phyloP scores from a whole-genome alignment of 2,329 filamentous ascomycete genomes.

The Fusarium virguliforme region DNA sequence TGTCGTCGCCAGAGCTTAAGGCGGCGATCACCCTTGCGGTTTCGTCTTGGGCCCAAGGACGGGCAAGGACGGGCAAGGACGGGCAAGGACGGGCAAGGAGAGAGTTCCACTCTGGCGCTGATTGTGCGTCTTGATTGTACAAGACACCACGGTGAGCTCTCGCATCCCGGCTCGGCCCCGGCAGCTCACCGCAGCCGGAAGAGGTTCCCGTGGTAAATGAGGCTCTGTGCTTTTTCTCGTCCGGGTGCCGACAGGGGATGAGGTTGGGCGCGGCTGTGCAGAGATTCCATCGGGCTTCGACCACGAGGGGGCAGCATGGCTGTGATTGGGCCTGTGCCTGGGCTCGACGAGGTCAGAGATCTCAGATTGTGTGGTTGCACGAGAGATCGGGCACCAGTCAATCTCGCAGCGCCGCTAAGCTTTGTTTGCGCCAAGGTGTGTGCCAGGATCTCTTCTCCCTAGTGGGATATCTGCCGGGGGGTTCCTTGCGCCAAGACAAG shows the following conservation, averaged over 20 bases:
- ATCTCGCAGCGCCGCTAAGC: slow-evolving; percentile 37
- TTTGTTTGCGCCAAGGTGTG: slow-evolving; percentile 16
- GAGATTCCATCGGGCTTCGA: slow-evolving; percentile 23
- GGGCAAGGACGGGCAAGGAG: neutral
- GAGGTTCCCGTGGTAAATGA: slow-evolving; percentile 27
- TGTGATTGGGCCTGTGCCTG: slow-evolving; percentile 37
- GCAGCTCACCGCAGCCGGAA: slow-evolving; percentile 27
- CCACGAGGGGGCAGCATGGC: slow-evolving; percentile 33
- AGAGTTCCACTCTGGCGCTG: slow-evolving; percentile 22
- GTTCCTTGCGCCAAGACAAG: slow-evolving; percentile 23
- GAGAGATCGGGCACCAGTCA: slow-evolving; percentile 51
- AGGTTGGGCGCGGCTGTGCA: slow-evolving; percentile 25
- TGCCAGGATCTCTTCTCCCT: neutral
- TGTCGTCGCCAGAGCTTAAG: slow-evolving; percentile 45
- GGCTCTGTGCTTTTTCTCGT: slow-evolving; percentile 33
- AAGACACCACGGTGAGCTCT: slow-evolving; percentile 12
- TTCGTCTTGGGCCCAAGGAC: slow-evolving; percentile 21
- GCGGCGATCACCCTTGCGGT: slow-evolving; percentile 47
- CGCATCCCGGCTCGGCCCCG: slow-evolving; percentile 24
- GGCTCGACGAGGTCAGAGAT: slow-evolving; percentile 37
- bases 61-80: too few relatives aligned
- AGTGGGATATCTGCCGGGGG: neutral
- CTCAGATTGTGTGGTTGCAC: slow-evolving; percentile 41
- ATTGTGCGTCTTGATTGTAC: slow-evolving; percentile 16
- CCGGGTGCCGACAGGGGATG: neutral